Evolutionary conservation across 495 filamentous ascomycete species (phyloP).

Genomic region (Aspergillus egyptiacus): DNA sequence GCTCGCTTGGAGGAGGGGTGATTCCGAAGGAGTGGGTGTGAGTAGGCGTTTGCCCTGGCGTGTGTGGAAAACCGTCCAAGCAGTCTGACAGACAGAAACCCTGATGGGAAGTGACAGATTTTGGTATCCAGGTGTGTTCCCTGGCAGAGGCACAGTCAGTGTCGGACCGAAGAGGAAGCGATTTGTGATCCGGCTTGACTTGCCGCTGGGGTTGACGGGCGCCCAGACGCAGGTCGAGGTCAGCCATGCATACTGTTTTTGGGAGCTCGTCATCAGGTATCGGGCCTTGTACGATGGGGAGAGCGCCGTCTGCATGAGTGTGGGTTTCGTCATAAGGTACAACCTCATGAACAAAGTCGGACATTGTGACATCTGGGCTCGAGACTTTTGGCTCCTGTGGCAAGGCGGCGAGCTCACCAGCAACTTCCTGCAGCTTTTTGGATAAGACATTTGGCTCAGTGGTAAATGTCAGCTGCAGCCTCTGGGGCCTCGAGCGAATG

Average conservation of each 20-base stretch:
- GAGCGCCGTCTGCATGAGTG: background rate
- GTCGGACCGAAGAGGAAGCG: background rate
- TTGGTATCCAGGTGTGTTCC: background rate
- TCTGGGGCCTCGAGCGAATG: background rate
- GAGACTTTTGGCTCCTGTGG: background rate
- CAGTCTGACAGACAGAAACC: background rate
- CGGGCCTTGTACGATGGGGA: background rate
- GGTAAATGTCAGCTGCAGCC: background rate
- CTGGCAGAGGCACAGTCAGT: background rate
- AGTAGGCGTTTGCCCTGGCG: too few species aligned
- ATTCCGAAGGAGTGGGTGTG: too few species aligned
- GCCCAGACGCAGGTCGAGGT: slow-evolving; percentile 5
- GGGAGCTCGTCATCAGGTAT: slow-evolving; percentile 11
- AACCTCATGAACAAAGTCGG: background rate
- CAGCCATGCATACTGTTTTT: background rate
- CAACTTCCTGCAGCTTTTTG: background rate
- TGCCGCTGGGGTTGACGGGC: background rate
- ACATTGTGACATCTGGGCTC: background rate
- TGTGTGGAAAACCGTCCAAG: background rate
- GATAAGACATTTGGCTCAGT: too few species aligned
- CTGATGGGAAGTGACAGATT: background rate
- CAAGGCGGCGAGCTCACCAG: background rate
- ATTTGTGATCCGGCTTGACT: background rate
- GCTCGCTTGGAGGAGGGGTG: background rate
- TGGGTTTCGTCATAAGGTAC: background rate